These are phyloP conservation scores for Aeschynomene evenia DNA, from an alignment of 306 rosid species.

Conservation along the genomic window DNA sequence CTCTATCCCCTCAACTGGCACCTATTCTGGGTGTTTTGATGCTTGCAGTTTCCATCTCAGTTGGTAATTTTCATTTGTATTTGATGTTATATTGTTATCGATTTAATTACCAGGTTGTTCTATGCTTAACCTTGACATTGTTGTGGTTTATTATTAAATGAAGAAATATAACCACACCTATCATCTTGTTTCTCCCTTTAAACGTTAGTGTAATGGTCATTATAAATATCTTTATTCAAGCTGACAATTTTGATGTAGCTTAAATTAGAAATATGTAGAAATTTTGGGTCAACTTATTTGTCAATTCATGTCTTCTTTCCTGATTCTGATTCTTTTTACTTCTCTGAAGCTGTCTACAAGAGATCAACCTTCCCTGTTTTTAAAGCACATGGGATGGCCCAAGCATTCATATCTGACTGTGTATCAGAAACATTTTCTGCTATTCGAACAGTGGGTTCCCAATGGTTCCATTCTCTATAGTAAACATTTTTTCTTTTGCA, in stretches of 20 bases:
- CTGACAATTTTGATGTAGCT: conserved; percentile 12
- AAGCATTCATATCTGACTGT: conserved; percentile 88
- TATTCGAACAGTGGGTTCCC: conserved; percentile 85
- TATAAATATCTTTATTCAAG: conserved; percentile 7
- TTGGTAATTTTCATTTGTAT: conserved; percentile 51
- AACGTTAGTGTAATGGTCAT: not conserved
- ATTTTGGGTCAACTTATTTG: not conserved
- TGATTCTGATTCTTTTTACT: conserved; percentile 43
- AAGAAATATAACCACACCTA: conserved; percentile 2
- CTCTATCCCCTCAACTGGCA: conserved; percentile 88
- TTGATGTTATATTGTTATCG: conserved; percentile 15
- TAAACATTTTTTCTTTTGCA: not conserved
- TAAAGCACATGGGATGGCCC: conserved; percentile 82
- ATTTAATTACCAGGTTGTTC: conserved; percentile 1
- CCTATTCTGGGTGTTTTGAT: conserved; percentile 78
- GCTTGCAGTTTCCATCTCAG: conserved; percentile 70
- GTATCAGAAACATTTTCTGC: conserved; percentile 93
- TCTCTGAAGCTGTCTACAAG: conserved; percentile 77
- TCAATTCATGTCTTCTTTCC: conserved; percentile 29
- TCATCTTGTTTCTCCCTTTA: conserved; percentile 1
- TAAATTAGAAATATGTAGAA: conserved; percentile 15
- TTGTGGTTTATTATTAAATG: not conserved
- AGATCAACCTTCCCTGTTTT: conserved; percentile 89
- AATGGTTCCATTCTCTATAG: not conserved
- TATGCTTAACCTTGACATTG: conserved; percentile 10